Evolutionary conservation across 176 grass and related monocot genomes (phyloP).

Genomic region (Avena eriantha): DNA sequence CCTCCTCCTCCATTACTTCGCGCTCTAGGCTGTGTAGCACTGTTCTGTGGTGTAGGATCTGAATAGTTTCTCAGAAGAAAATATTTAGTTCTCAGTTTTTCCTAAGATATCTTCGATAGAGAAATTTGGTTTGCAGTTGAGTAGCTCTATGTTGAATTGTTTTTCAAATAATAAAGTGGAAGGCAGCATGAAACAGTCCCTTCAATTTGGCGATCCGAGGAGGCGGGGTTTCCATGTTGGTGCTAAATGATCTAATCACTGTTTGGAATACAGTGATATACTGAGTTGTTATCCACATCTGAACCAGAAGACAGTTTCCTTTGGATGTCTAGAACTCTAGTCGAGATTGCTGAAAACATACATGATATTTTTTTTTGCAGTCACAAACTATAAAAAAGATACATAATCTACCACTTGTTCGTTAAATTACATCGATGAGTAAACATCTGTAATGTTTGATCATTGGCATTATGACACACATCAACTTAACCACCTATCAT

Average conservation of each 20-base stretch:
- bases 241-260: background rate
- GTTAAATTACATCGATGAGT: too few relatives aligned
- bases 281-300: background rate
- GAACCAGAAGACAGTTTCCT: background rate
- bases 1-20: constrained; percentile 6
- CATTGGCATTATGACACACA: background rate
- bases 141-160: background rate
- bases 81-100: background rate
- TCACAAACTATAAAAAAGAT: too few relatives aligned
- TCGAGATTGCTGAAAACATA: background rate
- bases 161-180: background rate
- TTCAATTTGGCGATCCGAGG: background rate
- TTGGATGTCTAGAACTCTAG: background rate
- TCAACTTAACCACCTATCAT: background rate
- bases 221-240: background rate
- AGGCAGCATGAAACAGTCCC: background rate
- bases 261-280: background rate
- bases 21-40: background rate
- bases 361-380: too few relatives aligned
- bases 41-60: background rate
- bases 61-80: background rate
- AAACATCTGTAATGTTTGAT: too few relatives aligned
- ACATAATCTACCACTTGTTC: too few relatives aligned
- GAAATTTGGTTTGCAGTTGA: background rate
- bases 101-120: background rate